Base-by-base conservation (phyloP, 2,329 filamentous ascomycete species). In the Trichoderma endophyticum region DNA sequence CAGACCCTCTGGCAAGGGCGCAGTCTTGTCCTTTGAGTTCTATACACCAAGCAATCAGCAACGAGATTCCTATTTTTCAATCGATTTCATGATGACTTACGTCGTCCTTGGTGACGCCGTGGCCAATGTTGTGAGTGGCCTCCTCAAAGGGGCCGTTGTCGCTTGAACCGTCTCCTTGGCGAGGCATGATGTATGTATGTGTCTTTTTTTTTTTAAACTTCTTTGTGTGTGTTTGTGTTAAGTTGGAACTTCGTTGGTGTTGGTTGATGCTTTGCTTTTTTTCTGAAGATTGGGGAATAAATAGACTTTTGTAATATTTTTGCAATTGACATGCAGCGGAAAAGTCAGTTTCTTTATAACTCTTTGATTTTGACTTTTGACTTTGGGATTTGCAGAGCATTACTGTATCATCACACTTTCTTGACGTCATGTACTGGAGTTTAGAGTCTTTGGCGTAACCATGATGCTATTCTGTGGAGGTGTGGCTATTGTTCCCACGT, bases 151-250 rank as follows among this genome's bases (percentile, higher is more conserved):
- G 81, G 72, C 83, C 83, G 78, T 87, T 86, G 79, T 87, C 80
- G 71, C 82, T 81, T 74, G 81, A 81, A 68, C 84, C 84, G 76
- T 84, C 83, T 84, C 85, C 85, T 73, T 84, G 79, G 77, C 84
- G 83, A 83, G 85, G 85, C 86, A 87, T 87, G 72, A 71, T 84
- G 21, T 32, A 5, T 34, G 12, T 5, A 30, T 15, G 30, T 32
- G 30, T 8, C 4, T 28, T 3, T 4, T 48, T 7, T 6, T n/a
- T 6, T 14, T 51, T 32, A 3, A 54, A 8, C 30, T 15, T 14
- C 14, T 28, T 39, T 63, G 12, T 6, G 9, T 24, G 12, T 15
- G 24, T 48, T 68, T 67, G 0, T 24, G 30, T 21, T 5, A 14
- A n/a, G 4, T n/a, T n/a, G 6, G n/a, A 28, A 3, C 8, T 39